Base-by-base conservation (phyloP, 2,329 filamentous ascomycete species). In the Claviceps citrina region DNA sequence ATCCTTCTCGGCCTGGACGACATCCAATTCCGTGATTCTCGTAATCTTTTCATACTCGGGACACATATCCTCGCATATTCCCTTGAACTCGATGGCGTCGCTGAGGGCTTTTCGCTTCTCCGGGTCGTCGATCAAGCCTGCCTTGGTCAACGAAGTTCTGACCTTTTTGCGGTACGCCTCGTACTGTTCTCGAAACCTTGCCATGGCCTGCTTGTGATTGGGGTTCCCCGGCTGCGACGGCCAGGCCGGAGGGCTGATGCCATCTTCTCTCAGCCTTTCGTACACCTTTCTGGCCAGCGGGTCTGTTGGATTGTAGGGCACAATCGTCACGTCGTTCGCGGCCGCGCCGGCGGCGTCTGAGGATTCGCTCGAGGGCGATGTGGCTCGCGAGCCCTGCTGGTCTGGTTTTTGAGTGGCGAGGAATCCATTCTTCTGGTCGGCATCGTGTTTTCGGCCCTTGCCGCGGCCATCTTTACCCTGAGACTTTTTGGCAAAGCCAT, bases 1-100 rank as follows among this genome's bases (percentile, higher is more conserved):
- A 40, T 65, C 62, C 49, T 72, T 76, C 50, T 80, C 76, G 6
- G 70, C 62, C 6, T 58, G 58, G 46, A 71, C 67, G 18, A 77
- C 66, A 44, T 79, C 72, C 48, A 66, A 62, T 51, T 80, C 73
- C 36, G 69, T 70, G 41, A 81, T 78, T 44, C 76, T 67, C 37
- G 66, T 71, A 26, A 78, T 67, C 53, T 71, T 72, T 52, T 81
- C 77, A 54, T 71, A 79, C 46, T 78, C 72, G 5, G 77, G 77
- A 44, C 77, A 81, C 76, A 80, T 81, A 20, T 78, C 72, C 49
- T 80, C 73, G 49, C 76, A 80, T 34, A 76, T 78, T 12, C 77
- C 77, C 52, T 76, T 76, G 51, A 81, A 81, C 31, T 72, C 68
- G 36, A 81, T 73, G 6, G 77, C 77, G 51, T 81, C 70, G 43